Percentiles rank a stretch among this genome's conserved stretches.
These are phyloP conservation scores for Dactylellina parvicollis DNA, from an alignment of 2,329 filamentous ascomycete genomes.

Conservation along the genomic window DNA sequence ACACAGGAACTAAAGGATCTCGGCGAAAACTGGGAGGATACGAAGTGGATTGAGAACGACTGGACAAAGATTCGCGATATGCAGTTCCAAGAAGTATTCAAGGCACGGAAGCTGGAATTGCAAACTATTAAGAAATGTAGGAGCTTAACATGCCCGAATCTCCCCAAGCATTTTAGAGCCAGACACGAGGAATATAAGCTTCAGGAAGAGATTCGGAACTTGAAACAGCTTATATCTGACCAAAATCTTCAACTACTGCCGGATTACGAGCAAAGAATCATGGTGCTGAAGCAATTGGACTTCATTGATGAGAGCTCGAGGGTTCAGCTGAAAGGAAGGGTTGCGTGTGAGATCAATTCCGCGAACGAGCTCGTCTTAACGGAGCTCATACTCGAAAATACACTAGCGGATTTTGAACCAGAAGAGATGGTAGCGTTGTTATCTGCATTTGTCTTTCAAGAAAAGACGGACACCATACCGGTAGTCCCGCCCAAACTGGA, in stretches of 20 bases:
- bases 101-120: constrained; percentile 74
- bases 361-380: constrained; percentile 96
- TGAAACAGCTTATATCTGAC: constrained; percentile 90
- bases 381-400: constrained; percentile 94
- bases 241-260: constrained; percentile 95
- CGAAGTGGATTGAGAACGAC: constrained; percentile 84
- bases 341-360: constrained; percentile 97
- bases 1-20: constrained; percentile 75
- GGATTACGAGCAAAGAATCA: constrained; percentile 94
- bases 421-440: constrained; percentile 95
- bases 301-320: constrained; percentile 89
- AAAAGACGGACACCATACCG: constrained; percentile 86
- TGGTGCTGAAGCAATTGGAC: constrained; percentile 87
- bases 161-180: constrained; percentile 94
- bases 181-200: constrained; percentile 97
- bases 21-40: constrained; percentile 77
- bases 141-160: constrained; percentile 76
- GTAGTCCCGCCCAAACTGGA: constrained; percentile 83
- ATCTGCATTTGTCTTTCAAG: constrained; percentile 95
- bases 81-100: constrained; percentile 79
- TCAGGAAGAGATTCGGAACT: constrained; percentile 86
- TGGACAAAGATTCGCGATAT: constrained; percentile 84
- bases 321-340: constrained; percentile 96
- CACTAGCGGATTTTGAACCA: constrained; percentile 91
- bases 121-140: constrained; percentile 71